Evolutionary conservation across 257 asterid genomes (phyloP), one percentile per base, ranked within the genome.

Genomic region (Parsonsia alboflavescens): DNA sequence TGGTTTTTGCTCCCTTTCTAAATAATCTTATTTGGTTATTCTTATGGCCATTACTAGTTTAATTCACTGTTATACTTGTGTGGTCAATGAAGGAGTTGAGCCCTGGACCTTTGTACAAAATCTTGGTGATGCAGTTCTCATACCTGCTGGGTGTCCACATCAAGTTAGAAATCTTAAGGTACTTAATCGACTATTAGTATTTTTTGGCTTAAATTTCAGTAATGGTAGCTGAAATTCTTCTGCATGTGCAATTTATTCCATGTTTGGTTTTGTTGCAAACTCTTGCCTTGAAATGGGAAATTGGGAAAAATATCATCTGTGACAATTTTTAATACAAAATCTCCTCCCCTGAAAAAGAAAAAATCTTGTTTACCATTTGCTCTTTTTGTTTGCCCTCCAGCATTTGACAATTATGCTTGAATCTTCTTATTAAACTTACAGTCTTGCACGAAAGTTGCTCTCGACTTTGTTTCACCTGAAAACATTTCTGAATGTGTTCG

Each of bases 91-190:
- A 93, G 98, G 86, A 75, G 73, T 93, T 81, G 97, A 93, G 77
- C 88, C 98, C 0, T 91, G 98, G 98, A 93, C 96, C 11, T 88
- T 93, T 65, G 90, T 83, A 79, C 98, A 92, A 65, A 84, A 88
- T 72, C 86, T 90, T 73, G 98, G 98, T n/a, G 97, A 92, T 70
- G 96, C 98, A 4, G 93, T 90, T 78, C 81, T 92, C 75, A 87
- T 92, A 72, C 98, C 98, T 66, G 96, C 92, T 48, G 96, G 96
- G 22, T 92, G 96, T 82, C 97, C 97, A 10, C 96, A 90, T 77
- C 97, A 92, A 92, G 97, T 89, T 78, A 83, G 98, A 73, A 90
- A 92, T 79, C 76, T 88, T 70, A 87, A 88, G 93, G 96, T 90
- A 22, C 64, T 24, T 45, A 6, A 16, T 2, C 52, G 44, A 21